Base-by-base conservation (phyloP, 805 yeast genomes). In the Hagleromyces aurorensis region DNA sequence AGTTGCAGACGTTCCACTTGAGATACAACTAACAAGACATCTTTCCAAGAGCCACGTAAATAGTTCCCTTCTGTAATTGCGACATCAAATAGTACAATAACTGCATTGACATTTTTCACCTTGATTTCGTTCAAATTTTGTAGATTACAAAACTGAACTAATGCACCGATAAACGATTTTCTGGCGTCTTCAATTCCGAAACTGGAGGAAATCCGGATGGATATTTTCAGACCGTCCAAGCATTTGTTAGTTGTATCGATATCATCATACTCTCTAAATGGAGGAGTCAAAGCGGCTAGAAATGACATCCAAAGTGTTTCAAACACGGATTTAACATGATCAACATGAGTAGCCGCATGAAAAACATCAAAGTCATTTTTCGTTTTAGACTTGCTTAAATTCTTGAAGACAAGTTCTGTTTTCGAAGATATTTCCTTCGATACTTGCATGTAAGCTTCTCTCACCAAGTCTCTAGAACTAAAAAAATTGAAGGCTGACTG, bases 301-400 rank as follows among this genome's bases (percentile, higher is more conserved):
- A 91, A 72, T 0, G 96, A 85, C 96, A 93, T 87, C 99, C 99
- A 91, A 24, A 82, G 62, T 11, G 84, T 84, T 46, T 89, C 96
- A 59, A 91, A 89, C 50, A 93, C 83, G 1, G 96, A 87, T 51
- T 72, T 79, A 10, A 89, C 94, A 52, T 89, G 96, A 44, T 85
- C 93, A 10, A 82, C 72, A 48, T 82, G 89, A 2, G 86, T 72
- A 0, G 96, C 96, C 12, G 78, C 73, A 55, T 84, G 83, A 50
- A 77, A 87, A 1, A 72, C 67, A 12, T 57, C 59, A 17, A 63
- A 61, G 13, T 64, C 59, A 24, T 64, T 68, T 29, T 57, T 62
- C 10, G 55, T 43, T 34, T 65, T 68, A 23, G 64, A 46, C 40
- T 63, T 69, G 25, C 80, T 77, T 38, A 84, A 57, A 27, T 68